phyloP scores from a whole-genome alignment of 345 rosid species.

The Citrus sinensis region DVS_A1.0 CM039165.1:34867001-34867500 shows the following conservation, averaged over 20 bases:
- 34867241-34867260: neutral
- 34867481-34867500: constrained; percentile 61
- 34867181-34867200: neutral
- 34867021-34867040: neutral
- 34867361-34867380: neutral
- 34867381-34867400: constrained; percentile 4
- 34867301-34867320: neutral
- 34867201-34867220: neutral
- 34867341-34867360: neutral
- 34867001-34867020: neutral
- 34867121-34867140: neutral
- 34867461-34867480: constrained; percentile 82
- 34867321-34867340: neutral
- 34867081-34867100: neutral
- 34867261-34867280: neutral
- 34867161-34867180: neutral
- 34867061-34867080: neutral
- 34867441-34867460: constrained; percentile 68
- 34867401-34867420: neutral
- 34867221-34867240: neutral
- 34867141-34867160: neutral
- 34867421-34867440: constrained; percentile 8
- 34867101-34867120: neutral
- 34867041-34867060: neutral
- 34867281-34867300: neutral